These are phyloP conservation scores for Fusarium sp. DNA, from an alignment of 2,329 filamentous ascomycete species.

Conservation along the genomic window DNA sequence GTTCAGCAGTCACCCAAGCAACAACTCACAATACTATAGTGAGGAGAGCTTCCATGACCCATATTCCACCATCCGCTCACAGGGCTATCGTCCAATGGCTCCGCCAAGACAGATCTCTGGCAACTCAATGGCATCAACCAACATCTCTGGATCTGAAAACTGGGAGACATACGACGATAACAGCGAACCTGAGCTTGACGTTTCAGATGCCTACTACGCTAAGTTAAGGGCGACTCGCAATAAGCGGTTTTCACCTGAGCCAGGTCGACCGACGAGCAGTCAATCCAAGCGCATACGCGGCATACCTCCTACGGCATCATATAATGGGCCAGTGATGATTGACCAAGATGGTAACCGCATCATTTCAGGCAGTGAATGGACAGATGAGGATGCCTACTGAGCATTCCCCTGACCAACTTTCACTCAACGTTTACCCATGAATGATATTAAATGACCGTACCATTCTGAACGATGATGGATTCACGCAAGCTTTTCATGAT, in stretches of 20 bases:
- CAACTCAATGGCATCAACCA: constrained; percentile 79
- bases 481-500: constrained; percentile 43
- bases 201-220: constrained; percentile 81
- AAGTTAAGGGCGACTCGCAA: constrained; percentile 74
- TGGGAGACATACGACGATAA: constrained; percentile 97
- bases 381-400: constrained; percentile 70
- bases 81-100: constrained; percentile 52
- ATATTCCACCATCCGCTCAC: constrained; percentile 54
- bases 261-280: constrained; percentile 51
- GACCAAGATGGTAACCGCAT: constrained; percentile 70
- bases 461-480: constrained; percentile 39
- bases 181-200: constrained; percentile 79
- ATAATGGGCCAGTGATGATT: constrained; percentile 59
- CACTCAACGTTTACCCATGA: constrained; percentile 22
- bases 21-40: constrained; percentile 45
- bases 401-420: background rate
- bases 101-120: constrained; percentile 68
- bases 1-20: constrained; percentile 28
- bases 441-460: constrained; percentile 33
- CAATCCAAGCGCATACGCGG: constrained; percentile 65
- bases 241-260: constrained; percentile 69
- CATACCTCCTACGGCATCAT: constrained; percentile 58
- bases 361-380: constrained; percentile 73
- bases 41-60: constrained; percentile 50
- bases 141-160: constrained; percentile 87